These are phyloP conservation scores for Rosa chinensis DNA, from an alignment of 306 rosid genomes.

Conservation along the genomic window DNA sequence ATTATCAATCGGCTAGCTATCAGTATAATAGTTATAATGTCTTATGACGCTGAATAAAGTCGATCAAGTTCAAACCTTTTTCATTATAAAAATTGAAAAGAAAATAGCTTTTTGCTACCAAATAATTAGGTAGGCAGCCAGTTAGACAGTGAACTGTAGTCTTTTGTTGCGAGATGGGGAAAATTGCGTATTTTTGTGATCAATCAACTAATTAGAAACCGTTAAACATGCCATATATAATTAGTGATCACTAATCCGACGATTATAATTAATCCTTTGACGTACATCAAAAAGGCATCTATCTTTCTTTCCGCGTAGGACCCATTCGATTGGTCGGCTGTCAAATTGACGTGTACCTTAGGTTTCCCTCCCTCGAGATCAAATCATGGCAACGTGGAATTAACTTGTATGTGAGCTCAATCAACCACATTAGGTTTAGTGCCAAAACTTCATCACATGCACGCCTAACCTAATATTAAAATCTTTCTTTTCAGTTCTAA, in stretches of 20 bases:
- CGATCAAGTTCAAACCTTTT: not conserved
- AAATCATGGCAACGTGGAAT: conserved; percentile 54
- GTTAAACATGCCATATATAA: not conserved
- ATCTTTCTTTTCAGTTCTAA: not conserved
- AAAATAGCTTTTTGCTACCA: not conserved
- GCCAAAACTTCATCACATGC: conserved; percentile 30
- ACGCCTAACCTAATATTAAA: not conserved
- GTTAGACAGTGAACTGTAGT: not conserved
- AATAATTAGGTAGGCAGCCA: not conserved
- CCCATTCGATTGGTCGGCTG: conserved; percentile 51
- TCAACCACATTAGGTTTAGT: conserved; percentile 32
- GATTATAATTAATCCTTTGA: not conserved
- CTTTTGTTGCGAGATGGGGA: not conserved
- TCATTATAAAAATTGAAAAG: not conserved
- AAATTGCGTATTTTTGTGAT: not conserved
- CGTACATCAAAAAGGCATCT: not conserved
- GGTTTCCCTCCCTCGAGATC: conserved; percentile 26
- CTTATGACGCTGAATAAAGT: not conserved
- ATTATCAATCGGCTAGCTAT: too few relatives aligned
- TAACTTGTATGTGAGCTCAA: conserved; percentile 10
- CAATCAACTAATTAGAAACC: not conserved
- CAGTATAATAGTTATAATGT: too few relatives aligned
- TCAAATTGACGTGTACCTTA: conserved; percentile 39
- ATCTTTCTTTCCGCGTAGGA: conserved; percentile 29
- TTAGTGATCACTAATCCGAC: not conserved